Evolutionary conservation across 2,329 filamentous ascomycete genomes (phyloP), one percentile per base, ranked within the genome.

Genomic region (Colletotrichum sp.): DNA sequence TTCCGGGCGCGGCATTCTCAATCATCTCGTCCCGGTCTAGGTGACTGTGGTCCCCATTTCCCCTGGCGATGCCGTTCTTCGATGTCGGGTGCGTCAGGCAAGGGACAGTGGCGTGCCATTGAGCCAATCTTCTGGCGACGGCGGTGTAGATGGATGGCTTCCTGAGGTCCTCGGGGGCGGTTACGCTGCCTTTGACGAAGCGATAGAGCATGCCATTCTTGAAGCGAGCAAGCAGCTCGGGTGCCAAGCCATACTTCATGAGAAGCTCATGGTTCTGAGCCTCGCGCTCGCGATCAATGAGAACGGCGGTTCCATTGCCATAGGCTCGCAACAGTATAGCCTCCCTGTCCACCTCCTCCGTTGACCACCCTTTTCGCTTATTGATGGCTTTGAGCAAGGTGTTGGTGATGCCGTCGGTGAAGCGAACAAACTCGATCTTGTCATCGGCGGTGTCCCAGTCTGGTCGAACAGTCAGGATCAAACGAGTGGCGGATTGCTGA

Each of bases 361-460:
- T 91, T 66, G 94, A 93, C 78, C 94, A 88, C 65, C 94, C 95
- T 1, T 87, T 83, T 30, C 88, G 89, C 78, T 89, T 90, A 83
- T 95, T 95, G 81, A 94, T 86, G n/a, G 93, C 92, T 84, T 96
- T 96, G 77, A 96, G 89, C 64, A 96, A 88, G 65, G 96, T 98
- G 86, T 99, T 99, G 79, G 97, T 99, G 86, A 98, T 99, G 82
- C 97, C 97, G 81, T 99, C 97, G 52, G 96, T 99, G 87, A 98
- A 99, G 78, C 94, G 93, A 79, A 95, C 90, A 82, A 98, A 95
- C 81, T 97, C 93, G 80, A 99, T 90, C 58, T 93, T 91, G 73
- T 94, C 94, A 78, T 93, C 92, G 43, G 90, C 87, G 63, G 90
- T 89, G 79, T 92, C 90, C 97, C 97, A 99, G 80, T 97, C 92